Percentiles rank a stretch among this genome's conserved stretches.
phyloP scores from a whole-genome alignment of 1,284 basidiomycete genomes.

The Tranzscheliella williamsii region DNA sequence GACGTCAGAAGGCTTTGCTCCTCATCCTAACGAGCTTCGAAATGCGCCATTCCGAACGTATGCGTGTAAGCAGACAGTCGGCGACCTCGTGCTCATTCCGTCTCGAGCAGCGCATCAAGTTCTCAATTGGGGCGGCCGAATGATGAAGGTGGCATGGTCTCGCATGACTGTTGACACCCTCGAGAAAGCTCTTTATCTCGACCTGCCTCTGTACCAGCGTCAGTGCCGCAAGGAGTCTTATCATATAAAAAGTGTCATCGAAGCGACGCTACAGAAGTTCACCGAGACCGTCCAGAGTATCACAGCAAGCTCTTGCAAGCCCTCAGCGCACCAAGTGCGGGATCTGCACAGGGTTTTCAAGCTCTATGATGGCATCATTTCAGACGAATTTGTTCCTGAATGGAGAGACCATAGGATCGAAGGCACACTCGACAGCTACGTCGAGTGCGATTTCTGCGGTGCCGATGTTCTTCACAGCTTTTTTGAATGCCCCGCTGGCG shows the following conservation, averaged over 20 bases:
- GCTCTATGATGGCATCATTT: slow-evolving; percentile 27
- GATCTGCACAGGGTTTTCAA: slow-evolving; percentile 14
- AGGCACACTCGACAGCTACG: slow-evolving; percentile 19
- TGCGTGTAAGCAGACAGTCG: slow-evolving; percentile 14
- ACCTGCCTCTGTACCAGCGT: slow-evolving; percentile 32
- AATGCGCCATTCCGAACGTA: slow-evolving; percentile 13
- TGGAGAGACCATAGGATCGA: slow-evolving; percentile 14
- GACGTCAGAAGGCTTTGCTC: slow-evolving; percentile 2
- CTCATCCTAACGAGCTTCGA: slow-evolving; percentile 13
- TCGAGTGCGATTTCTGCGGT: slow-evolving; percentile 42
- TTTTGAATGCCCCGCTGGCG: slow-evolving; percentile 21
- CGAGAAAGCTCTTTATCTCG: slow-evolving; percentile 8
- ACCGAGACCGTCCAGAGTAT: slow-evolving; percentile 1
- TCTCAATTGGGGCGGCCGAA: slow-evolving; percentile 18
- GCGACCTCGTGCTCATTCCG: slow-evolving; percentile 30
- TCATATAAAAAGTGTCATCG: slow-evolving; percentile 16
- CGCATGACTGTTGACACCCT: slow-evolving; percentile 20
- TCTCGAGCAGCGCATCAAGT: slow-evolving; percentile 14
- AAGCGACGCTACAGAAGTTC: slow-evolving; percentile 9
- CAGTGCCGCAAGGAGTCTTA: slow-evolving; percentile 12
- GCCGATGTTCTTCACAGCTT: slow-evolving; percentile 26
- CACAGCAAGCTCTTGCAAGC: neutral
- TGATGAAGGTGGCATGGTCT: slow-evolving; percentile 22
- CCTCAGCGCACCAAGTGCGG: neutral
- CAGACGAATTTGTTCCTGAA: slow-evolving; percentile 22